These are phyloP conservation scores for Borealophlyctis nickersoniae DNA, from an alignment of 192 early-diverging fungal genomes.

Conservation along the genomic window DNA sequence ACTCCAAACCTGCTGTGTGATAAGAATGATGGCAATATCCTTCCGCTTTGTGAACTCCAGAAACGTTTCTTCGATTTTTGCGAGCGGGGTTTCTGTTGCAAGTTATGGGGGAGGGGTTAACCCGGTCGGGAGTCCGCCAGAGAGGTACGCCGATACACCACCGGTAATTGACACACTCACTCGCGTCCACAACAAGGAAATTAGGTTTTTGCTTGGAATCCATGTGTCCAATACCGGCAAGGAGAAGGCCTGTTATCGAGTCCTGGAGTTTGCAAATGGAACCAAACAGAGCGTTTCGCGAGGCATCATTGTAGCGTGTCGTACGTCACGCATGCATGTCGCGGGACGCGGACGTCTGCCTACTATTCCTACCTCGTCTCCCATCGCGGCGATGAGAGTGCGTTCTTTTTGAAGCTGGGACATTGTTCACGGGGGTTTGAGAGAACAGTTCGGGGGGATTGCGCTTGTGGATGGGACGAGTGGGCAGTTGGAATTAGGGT, in stretches of 20 bases:
- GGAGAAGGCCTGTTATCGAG: conserved; percentile 89
- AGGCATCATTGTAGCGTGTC: neutral
- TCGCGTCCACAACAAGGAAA: conserved; percentile 93
- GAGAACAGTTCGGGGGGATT: too few species aligned
- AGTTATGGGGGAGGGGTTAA: neutral
- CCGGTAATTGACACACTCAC: conserved; percentile 65
- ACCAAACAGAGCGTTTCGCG: neutral
- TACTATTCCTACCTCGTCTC: conserved; percentile 45
- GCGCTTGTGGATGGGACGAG: too few species aligned
- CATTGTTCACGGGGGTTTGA: conserved; percentile 11
- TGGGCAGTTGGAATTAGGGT: too few species aligned
- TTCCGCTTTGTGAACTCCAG: conserved; percentile 83
- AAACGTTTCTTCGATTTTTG: conserved; percentile 65
- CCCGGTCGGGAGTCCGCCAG: too few species aligned
- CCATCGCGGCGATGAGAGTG: conserved; percentile 49
- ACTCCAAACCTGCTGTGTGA: conserved; percentile 85
- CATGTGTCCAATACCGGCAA: conserved; percentile 95
- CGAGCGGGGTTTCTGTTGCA: conserved; percentile 50
- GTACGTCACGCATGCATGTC: neutral
- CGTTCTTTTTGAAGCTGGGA: conserved; percentile 42
- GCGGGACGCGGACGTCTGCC: neutral
- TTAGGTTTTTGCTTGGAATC: conserved; percentile 89
- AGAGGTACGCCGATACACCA: too few species aligned
- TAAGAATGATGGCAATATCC: conserved; percentile 97
- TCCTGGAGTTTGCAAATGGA: conserved; percentile 21